A percentile compares a stretch with the other conserved stretches of the same genome.
phyloP scores from a whole-genome alignment of 768 basidiomycete genomes.

The Lactarius evosmus region DNA sequence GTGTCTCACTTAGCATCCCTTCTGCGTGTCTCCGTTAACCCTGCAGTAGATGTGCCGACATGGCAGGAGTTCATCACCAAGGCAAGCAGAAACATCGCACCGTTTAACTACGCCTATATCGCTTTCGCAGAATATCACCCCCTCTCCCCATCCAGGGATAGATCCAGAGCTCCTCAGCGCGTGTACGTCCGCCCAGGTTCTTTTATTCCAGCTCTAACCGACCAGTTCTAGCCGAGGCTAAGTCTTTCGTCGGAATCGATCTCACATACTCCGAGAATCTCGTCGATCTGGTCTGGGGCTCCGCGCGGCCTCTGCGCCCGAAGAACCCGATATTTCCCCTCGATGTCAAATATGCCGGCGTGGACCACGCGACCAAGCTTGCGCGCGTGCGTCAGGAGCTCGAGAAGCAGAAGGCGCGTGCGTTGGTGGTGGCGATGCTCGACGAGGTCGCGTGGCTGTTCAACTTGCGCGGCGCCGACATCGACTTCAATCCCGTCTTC shows the following conservation, averaged over 20 bases:
- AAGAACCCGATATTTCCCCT: conserved; percentile 64
- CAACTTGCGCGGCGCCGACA: conserved; percentile 89
- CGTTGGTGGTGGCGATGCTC: conserved; percentile 79
- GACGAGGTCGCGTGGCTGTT: conserved; percentile 96
- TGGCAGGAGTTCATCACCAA: conserved; percentile 87
- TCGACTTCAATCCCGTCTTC: conserved; percentile 90
- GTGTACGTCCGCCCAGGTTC: conserved; percentile 38
- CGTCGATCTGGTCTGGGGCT: conserved; percentile 74
- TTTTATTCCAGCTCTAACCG: not conserved
- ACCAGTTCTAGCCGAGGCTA: conserved; percentile 54
- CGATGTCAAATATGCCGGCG: conserved; percentile 72
- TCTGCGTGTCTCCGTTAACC: conserved; percentile 20
- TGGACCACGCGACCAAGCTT: conserved; percentile 66
- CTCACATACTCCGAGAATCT: conserved; percentile 73
- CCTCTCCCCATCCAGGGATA: conserved; percentile 69
- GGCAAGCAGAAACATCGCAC: conserved; percentile 37
- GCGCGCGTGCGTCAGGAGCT: conserved; percentile 61
- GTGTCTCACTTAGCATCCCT: conserved; percentile 23
- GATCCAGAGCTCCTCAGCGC: conserved; percentile 76
- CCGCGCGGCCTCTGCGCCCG: conserved; percentile 65
- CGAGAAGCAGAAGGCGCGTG: conserved; percentile 58
- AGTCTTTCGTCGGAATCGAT: conserved; percentile 50
- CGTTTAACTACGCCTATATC: not conserved
- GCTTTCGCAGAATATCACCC: conserved; percentile 51
- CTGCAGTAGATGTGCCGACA: conserved; percentile 67